phyloP scores from a whole-genome alignment of 345 rosid genomes.

The Eucalyptus grandis region DNA sequence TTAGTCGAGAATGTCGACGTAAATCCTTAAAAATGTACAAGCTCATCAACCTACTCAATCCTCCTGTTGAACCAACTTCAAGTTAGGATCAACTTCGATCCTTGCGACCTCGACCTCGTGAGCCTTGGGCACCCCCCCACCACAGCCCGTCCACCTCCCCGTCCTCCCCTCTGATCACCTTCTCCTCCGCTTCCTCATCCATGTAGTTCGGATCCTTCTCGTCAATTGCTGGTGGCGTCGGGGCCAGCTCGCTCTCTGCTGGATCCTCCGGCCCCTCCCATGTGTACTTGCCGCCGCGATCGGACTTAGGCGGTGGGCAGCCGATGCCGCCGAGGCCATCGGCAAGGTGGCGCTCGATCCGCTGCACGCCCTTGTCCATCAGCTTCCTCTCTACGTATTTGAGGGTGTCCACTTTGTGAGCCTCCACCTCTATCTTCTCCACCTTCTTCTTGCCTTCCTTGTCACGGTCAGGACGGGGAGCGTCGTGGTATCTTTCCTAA shows the following conservation, averaged over 20 bases:
- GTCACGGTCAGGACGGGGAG: conserved; percentile 2
- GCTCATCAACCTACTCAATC: not conserved
- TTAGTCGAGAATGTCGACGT: not conserved
- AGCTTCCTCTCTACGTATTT: conserved; percentile 55
- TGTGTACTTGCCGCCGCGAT: conserved; percentile 78
- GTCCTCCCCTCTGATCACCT: conserved; percentile 12
- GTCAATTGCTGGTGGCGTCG: conserved; percentile 51
- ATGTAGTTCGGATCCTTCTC: conserved; percentile 70
- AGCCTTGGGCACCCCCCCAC: conserved; percentile 52
- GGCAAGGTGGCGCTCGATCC: conserved; percentile 69
- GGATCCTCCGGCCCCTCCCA: conserved; percentile 64
- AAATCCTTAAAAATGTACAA: not conserved
- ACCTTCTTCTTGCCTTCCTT: conserved; percentile 34
- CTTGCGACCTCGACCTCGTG: conserved; percentile 52
- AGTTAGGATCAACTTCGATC: conserved; percentile 44
- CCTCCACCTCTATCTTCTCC: conserved; percentile 24
- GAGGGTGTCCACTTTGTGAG: conserved; percentile 43
- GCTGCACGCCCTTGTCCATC: conserved; percentile 48
- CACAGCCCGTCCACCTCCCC: conserved; percentile 4
- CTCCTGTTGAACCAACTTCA: not conserved
- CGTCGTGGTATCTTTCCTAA: not conserved
- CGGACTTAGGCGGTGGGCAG: conserved; percentile 51
- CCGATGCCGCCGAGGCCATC: conserved; percentile 37
- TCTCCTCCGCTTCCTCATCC: conserved; percentile 34
- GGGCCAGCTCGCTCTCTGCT: conserved; percentile 37